phyloP scores from a whole-genome alignment of 352 stramenopile genomes.

The Phytophthora fragariae region DNA sequence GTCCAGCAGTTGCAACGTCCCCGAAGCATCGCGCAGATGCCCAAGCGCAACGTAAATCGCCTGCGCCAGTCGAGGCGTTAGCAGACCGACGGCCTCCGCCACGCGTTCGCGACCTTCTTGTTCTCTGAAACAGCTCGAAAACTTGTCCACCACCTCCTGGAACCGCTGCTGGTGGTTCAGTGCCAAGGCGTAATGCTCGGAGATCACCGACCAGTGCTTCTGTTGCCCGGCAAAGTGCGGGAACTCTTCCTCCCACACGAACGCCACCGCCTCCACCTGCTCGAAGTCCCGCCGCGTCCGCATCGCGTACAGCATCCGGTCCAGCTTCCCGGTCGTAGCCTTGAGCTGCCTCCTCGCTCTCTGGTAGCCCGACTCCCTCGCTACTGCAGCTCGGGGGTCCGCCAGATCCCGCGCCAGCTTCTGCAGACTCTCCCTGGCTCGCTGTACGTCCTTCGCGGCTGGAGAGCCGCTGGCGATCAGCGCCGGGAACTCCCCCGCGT shows the following conservation, averaged over 20 bases:
- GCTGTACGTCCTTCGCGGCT: constrained; percentile 13
- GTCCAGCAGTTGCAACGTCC: constrained; percentile 46
- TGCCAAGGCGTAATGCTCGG: constrained; percentile 59
- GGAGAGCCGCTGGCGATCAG: constrained; percentile 16
- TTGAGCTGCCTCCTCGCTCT: constrained; percentile 53
- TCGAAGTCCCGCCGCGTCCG: constrained; percentile 45
- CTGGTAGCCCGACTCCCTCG: constrained; percentile 43
- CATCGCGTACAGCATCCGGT: constrained; percentile 51
- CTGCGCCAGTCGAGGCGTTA: constrained; percentile 54
- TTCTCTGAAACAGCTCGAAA: constrained; percentile 31
- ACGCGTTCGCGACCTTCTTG: not conserved
- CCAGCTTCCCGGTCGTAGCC: constrained; percentile 56
- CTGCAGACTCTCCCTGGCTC: constrained; percentile 31
- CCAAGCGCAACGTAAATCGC: constrained; percentile 63
- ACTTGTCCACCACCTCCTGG: constrained; percentile 57
- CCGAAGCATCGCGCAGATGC: constrained; percentile 47
- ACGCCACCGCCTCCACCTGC: constrained; percentile 60
- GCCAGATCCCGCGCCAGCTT: constrained; percentile 31
- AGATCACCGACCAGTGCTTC: constrained; percentile 57
- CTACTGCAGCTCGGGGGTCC: constrained; percentile 25
- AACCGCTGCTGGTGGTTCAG: constrained; percentile 67
- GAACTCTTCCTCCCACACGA: constrained; percentile 59
- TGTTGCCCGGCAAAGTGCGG: constrained; percentile 53
- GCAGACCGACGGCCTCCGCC: constrained; percentile 20
- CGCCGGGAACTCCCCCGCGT: constrained; percentile 18